Percentiles rank a stretch among this genome's conserved stretches.
Conservation (phyloP, 169 alveolate genomes). For the Cyclospora cayetanensis region DNA sequence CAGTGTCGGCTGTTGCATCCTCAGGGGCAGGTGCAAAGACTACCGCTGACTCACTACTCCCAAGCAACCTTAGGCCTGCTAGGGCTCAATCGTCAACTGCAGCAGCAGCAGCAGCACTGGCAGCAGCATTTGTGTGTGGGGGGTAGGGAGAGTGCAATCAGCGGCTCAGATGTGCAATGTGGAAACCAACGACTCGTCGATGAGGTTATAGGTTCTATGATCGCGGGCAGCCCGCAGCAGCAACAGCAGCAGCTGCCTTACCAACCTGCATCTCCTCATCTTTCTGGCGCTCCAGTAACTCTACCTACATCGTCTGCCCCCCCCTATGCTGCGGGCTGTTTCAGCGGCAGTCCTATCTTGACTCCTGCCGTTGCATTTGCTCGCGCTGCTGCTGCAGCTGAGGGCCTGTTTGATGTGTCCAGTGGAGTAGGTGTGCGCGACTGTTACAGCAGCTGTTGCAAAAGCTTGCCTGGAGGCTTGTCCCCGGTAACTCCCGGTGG, state of each 20-base stretch:
- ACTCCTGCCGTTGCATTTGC: slow-evolving; percentile 24
- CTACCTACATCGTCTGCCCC: neutral
- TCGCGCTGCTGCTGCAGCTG: slow-evolving; percentile 50
- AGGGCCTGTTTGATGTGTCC: neutral
- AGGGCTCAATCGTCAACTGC: neutral
- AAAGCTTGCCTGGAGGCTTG: neutral
- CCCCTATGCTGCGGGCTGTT: too few relatives aligned
- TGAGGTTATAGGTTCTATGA: neutral
- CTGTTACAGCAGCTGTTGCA: slow-evolving; percentile 53
- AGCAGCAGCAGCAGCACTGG: slow-evolving; percentile 17
- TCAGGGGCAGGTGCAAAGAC: neutral
- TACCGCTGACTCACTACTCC: neutral
- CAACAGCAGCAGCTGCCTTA: slow-evolving; percentile 11
- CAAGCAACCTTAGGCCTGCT: too few relatives aligned
- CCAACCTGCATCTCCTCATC: neutral
- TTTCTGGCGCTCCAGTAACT: neutral
- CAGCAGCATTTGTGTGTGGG: neutral
- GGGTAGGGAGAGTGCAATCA: neutral
- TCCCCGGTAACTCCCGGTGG: neutral
- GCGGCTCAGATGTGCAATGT: slow-evolving; percentile 8
- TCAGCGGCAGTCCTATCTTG: neutral
- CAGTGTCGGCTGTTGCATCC: slow-evolving; percentile 29
- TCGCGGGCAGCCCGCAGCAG: neutral
- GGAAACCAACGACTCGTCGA: neutral
- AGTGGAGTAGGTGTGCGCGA: neutral